Percentiles rank a stretch among this genome's conserved stretches.
Evolutionary conservation across 2,329 filamentous ascomycete species (phyloP).

Genomic region (Neonectria faginata): DNA sequence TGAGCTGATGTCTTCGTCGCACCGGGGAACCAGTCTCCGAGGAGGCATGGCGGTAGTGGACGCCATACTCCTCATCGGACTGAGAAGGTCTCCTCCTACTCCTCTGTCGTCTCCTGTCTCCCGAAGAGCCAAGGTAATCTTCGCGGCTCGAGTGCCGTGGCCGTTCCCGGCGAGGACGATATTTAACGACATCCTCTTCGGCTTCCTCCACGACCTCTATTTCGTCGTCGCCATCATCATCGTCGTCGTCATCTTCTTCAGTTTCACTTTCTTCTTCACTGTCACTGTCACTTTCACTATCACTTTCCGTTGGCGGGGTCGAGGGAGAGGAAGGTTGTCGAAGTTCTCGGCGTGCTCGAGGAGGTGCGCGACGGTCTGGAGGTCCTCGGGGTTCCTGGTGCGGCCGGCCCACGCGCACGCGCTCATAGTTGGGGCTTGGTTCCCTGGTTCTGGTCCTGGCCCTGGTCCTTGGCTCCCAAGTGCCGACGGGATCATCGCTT

Average conservation of each 20-base stretch:
- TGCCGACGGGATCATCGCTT: slow-evolving; percentile 31
- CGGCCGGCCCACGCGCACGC: slow-evolving; percentile 6
- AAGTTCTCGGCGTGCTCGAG: slow-evolving; percentile 8
- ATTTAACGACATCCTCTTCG: slow-evolving; percentile 41
- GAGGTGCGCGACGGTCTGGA: slow-evolving; percentile 5
- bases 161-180: slow-evolving; percentile 27
- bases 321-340: slow-evolving; percentile 14
- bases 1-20: slow-evolving; percentile 43
- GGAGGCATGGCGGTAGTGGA: slow-evolving; percentile 40
- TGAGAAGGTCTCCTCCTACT: slow-evolving; percentile 38
- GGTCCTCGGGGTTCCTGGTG: slow-evolving; percentile 15
- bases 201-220: slow-evolving; percentile 48
- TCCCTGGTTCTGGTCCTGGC: slow-evolving; percentile 42
- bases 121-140: slow-evolving; percentile 43
- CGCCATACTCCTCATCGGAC: slow-evolving; percentile 43
- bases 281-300: slow-evolving; percentile 24
- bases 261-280: slow-evolving; percentile 19
- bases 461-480: slow-evolving; percentile 30
- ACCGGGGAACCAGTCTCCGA: slow-evolving; percentile 47
- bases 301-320: slow-evolving; percentile 9
- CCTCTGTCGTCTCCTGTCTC: slow-evolving; percentile 39
- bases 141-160: slow-evolving; percentile 44
- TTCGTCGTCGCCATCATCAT: slow-evolving; percentile 38
- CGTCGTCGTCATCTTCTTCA: slow-evolving; percentile 18
- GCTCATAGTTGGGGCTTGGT: slow-evolving; percentile 28